phyloP scores from a whole-genome alignment of 2,329 filamentous ascomycete genomes.

The Harringtonia aguacate region DNA sequence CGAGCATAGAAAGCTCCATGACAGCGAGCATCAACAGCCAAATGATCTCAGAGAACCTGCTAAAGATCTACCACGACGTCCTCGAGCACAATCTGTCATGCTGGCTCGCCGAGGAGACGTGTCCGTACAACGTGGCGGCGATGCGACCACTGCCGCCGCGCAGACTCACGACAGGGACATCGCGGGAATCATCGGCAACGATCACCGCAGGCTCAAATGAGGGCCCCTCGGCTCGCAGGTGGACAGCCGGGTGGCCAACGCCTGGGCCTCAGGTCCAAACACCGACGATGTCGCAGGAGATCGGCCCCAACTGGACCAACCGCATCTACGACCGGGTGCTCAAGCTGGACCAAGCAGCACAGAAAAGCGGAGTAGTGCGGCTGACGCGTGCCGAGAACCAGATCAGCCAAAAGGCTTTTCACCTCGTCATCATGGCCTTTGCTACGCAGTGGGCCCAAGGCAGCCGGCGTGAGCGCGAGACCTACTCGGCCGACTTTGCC shows the following conservation, averaged over 20 bases:
- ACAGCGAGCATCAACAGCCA: conserved; percentile 18
- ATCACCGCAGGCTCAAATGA: too few species aligned
- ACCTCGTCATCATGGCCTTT: conserved; percentile 40
- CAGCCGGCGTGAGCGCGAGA: conserved; percentile 17
- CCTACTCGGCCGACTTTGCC: conserved; percentile 9
- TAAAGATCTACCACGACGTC: conserved; percentile 42
- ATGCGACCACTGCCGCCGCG: neutral
- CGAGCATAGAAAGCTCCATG: too few species aligned
- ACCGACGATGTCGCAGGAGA: neutral
- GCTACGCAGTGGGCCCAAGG: conserved; percentile 38
- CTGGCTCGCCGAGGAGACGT: conserved; percentile 42
- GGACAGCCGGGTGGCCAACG: conserved; percentile 8
- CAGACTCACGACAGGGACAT: neutral
- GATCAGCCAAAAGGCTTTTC: conserved; percentile 32
- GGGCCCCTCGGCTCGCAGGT: neutral
- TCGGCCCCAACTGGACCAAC: conserved; percentile 32
- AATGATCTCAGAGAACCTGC: conserved; percentile 30
- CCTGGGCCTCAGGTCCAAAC: conserved; percentile 4
- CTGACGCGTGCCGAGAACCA: conserved; percentile 30
- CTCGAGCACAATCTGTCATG: conserved; percentile 41
- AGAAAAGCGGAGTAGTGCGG: conserved; percentile 25
- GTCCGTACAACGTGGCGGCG: conserved; percentile 30
- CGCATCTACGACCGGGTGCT: conserved; percentile 38
- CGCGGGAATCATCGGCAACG: too few species aligned
- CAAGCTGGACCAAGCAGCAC: conserved; percentile 33